These are phyloP conservation scores for Sarocladium strictum DNA, from an alignment of 2,329 filamentous ascomycete genomes.

Conservation along the genomic window DNA sequence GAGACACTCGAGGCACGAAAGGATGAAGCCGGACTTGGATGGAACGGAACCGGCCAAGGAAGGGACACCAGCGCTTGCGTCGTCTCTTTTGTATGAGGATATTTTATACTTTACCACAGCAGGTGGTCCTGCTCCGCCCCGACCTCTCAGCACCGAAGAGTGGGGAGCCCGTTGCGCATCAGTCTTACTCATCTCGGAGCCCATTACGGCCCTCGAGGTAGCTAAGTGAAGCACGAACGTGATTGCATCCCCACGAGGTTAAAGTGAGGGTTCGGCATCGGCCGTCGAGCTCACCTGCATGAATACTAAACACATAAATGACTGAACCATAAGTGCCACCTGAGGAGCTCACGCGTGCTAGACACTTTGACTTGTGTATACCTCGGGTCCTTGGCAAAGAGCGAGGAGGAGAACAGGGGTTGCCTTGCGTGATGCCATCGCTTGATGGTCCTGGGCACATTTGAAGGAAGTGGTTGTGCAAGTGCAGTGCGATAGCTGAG, in stretches of 20 bases:
- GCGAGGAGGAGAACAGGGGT: neutral
- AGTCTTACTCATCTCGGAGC: neutral
- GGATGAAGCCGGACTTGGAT: constrained; percentile 16
- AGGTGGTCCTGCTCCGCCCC: constrained; percentile 58
- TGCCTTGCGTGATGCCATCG: neutral
- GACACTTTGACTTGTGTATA: neutral
- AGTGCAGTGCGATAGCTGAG: too few species aligned
- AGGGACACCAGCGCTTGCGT: constrained; percentile 16
- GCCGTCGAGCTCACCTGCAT: constrained; percentile 49
- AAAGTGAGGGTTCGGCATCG: constrained; percentile 56
- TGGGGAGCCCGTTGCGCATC: constrained; percentile 38
- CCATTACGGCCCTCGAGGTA: neutral
- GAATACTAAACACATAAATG: constrained; percentile 37
- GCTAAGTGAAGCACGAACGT: constrained; percentile 21
- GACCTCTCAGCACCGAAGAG: constrained; percentile 63
- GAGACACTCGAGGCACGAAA: neutral
- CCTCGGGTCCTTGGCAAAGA: neutral
- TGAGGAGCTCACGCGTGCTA: neutral
- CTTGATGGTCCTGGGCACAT: neutral
- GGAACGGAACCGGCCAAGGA: constrained; percentile 23
- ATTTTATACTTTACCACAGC: constrained; percentile 29
- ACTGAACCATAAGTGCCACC: constrained; percentile 12
- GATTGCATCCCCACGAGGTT: constrained; percentile 59
- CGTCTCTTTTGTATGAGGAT: constrained; percentile 46
- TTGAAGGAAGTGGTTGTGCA: too few species aligned